A percentile compares a stretch with the other conserved stretches of the same genome.
Evolutionary conservation across 352 stramenopile genomes (phyloP).

Genomic region (Chrysophaeum taylorii): DNA sequence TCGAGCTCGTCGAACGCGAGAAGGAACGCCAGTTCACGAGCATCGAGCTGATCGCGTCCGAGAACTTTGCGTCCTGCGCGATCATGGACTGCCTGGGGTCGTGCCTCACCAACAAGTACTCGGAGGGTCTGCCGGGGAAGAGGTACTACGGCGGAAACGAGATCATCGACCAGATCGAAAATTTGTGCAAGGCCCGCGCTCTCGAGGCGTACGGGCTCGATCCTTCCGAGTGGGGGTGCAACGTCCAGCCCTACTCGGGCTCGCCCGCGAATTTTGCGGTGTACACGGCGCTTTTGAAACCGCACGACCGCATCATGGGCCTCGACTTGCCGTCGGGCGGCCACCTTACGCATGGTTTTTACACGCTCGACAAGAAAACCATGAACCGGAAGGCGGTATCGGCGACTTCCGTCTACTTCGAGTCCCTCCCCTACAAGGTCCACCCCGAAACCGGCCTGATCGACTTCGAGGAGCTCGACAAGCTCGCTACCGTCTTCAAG

Average conservation of each 20-base stretch:
- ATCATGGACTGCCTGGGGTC: conserved; percentile 97
- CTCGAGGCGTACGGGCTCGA: conserved; percentile 84
- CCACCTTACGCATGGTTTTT: conserved; percentile 93
- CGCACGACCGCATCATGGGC: conserved; percentile 98
- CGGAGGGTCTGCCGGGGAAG: conserved; percentile 78
- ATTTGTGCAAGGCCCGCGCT: conserved; percentile 81
- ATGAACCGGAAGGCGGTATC: conserved; percentile 92
- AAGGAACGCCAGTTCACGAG: conserved; percentile 91
- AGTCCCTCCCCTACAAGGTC: conserved; percentile 95
- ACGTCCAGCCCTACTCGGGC: conserved; percentile 87
- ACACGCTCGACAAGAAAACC: conserved; percentile 91
- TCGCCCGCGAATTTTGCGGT: conserved; percentile 97
- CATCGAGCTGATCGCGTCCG: conserved; percentile 96
- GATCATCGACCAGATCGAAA: conserved; percentile 91
- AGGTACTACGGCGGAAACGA: conserved; percentile 96
- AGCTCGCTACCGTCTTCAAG: conserved; percentile 89
- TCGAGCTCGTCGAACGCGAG: conserved; percentile 96
- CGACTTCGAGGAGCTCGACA: conserved; percentile 88
- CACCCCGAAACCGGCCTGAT: conserved; percentile 84
- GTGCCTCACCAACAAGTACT: conserved; percentile 97
- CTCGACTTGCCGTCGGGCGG: conserved; percentile 94
- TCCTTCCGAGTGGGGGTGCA: conserved; percentile 87
- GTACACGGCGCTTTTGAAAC: conserved; percentile 90
- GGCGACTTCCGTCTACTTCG: conserved; percentile 99
- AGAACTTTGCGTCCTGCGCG: conserved; percentile 98